phyloP scores from a whole-genome alignment of 192 early-diverging fungal genomes.

The Chytriomyces confervae region DNA sequence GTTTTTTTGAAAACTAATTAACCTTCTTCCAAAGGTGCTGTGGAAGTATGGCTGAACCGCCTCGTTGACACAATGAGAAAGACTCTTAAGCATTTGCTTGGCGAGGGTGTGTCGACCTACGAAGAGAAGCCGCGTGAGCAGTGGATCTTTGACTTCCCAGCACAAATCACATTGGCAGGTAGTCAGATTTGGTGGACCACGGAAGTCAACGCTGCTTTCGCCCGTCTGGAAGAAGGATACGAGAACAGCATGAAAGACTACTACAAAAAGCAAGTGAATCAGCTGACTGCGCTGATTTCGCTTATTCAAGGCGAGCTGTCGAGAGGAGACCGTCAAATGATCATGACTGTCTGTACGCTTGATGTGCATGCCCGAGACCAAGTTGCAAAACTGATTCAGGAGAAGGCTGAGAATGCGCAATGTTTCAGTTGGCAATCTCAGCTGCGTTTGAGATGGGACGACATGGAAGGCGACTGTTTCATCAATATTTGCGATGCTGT shows the following conservation, averaged over 20 bases:
- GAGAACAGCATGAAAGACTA: conserved; percentile 73
- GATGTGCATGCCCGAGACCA: conserved; percentile 74
- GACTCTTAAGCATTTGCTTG: conserved; percentile 57
- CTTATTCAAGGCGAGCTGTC: conserved; percentile 69
- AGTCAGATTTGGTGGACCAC: conserved; percentile 76
- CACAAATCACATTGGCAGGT: conserved; percentile 68
- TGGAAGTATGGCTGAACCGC: conserved; percentile 70
- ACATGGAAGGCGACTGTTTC: conserved; percentile 64
- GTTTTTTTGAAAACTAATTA: background rate
- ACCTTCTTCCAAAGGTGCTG: conserved; percentile 45
- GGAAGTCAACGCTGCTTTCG: conserved; percentile 69
- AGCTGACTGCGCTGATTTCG: conserved; percentile 65
- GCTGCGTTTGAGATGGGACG: conserved; percentile 68
- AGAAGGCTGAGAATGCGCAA: conserved; percentile 69
- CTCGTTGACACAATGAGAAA: conserved; percentile 63
- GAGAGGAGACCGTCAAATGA: conserved; percentile 64
- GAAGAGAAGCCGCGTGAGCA: conserved; percentile 76
- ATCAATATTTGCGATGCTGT: conserved; percentile 72
- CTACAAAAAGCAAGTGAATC: conserved; percentile 74
- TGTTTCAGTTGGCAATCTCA: conserved; percentile 73
- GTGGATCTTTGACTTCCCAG: conserved; percentile 73
- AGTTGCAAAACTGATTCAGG: conserved; percentile 67
- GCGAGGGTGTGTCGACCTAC: conserved; percentile 64
- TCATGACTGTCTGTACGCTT: conserved; percentile 71
- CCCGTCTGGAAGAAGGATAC: conserved; percentile 68